Percentiles rank a stretch among this genome's conserved stretches.
phyloP scores from a whole-genome alignment of 169 alveolate genomes.

The Neospora caninum region DNA sequence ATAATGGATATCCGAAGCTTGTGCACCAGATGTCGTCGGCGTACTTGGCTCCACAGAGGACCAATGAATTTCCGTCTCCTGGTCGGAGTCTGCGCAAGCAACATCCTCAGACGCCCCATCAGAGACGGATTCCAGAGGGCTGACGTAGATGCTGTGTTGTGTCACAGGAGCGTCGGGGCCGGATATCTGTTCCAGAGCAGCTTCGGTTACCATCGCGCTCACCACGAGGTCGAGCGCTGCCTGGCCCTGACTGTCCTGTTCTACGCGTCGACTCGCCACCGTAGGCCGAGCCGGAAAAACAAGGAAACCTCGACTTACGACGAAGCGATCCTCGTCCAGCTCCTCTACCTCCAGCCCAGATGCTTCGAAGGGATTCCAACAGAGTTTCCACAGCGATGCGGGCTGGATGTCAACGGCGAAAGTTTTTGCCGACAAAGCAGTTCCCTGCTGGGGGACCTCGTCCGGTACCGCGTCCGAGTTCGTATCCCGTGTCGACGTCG shows the following conservation, averaged over 20 bases:
- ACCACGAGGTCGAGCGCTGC: neutral
- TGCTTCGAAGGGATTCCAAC: constrained; percentile 13
- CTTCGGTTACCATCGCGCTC: neutral
- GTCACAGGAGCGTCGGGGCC: too few species aligned
- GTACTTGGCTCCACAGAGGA: too few species aligned
- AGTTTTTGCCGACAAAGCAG: neutral
- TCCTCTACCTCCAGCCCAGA: neutral
- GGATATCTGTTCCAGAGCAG: neutral
- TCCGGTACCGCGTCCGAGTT: neutral
- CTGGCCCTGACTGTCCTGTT: neutral
- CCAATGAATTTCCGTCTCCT: neutral
- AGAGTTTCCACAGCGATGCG: neutral
- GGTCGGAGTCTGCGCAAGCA: neutral
- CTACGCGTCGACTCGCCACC: neutral
- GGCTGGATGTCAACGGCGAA: neutral
- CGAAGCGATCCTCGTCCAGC: neutral
- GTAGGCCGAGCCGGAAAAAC: neutral
- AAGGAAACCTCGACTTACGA: neutral
- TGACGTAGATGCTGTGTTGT: neutral
- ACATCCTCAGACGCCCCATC: neutral
- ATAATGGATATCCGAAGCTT: too few species aligned
- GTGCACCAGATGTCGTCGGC: too few species aligned
- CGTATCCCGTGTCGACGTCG: neutral
- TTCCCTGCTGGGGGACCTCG: neutral
- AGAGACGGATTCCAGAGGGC: neutral